Percentiles rank a stretch among this genome's conserved stretches.
Conservation (phyloP, 177 flowering plant species). For the Telopea speciosissima region DNA sequence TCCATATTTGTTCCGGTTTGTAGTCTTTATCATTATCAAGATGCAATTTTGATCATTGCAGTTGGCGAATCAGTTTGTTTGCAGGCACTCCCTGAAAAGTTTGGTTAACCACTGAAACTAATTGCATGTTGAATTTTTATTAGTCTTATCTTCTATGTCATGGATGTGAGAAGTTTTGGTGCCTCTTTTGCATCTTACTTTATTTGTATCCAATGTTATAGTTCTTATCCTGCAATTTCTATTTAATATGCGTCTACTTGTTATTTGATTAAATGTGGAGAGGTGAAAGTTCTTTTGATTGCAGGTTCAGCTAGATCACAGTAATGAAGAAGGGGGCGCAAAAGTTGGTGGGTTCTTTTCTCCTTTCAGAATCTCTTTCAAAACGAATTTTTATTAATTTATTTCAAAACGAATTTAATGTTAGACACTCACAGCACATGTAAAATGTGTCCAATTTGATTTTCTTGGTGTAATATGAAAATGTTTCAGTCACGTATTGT, state of each 20-base stretch:
- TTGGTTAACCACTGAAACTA: background rate
- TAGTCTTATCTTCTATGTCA: background rate
- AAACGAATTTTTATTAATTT: background rate
- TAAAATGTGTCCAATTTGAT: background rate
- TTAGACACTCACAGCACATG: background rate
- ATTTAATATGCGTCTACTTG: background rate
- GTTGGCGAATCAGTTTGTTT: background rate
- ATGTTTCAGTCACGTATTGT: background rate
- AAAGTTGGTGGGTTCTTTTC: constrained; percentile 49
- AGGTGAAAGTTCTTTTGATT: background rate
- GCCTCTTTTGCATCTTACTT: background rate
- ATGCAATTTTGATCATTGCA: background rate
- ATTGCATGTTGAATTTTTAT: background rate
- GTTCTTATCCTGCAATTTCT: background rate
- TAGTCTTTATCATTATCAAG: background rate
- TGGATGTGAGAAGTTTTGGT: background rate
- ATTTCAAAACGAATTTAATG: background rate
- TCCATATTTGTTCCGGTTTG: background rate
- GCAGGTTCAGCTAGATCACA: constrained; percentile 67
- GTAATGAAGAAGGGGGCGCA: constrained; percentile 44
- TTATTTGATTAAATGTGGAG: constrained; percentile 1
- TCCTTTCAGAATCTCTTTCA: constrained; percentile 4
- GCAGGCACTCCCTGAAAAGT: background rate
- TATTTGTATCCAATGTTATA: background rate
- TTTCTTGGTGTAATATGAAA: background rate